Conservation (phyloP, 805 yeast species). For the Starmera pachycereana region DNA sequence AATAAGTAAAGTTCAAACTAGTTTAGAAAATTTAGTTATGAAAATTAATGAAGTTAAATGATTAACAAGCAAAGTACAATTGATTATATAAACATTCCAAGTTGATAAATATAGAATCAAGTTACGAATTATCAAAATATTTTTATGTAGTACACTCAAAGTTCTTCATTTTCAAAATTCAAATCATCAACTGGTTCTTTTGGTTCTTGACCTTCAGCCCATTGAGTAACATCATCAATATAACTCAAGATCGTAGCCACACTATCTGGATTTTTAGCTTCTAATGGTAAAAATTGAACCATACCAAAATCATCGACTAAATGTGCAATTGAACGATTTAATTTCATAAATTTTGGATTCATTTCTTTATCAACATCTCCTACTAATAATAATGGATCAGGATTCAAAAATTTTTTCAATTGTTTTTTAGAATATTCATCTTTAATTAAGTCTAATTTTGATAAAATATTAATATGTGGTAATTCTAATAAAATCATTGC, state of each 20-base stretch:
- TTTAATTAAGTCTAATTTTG: constrained; percentile 79
- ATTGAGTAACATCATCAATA: constrained; percentile 94
- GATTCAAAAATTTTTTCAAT: constrained; percentile 76
- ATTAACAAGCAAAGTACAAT: neutral
- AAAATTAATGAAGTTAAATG: constrained; percentile 10
- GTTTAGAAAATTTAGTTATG: constrained; percentile 13
- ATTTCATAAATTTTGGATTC: constrained; percentile 54
- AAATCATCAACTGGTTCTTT: constrained; percentile 83
- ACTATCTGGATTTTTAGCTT: constrained; percentile 64
- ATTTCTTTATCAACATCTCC: constrained; percentile 37
- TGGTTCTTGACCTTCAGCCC: constrained; percentile 96
- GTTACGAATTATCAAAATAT: no score
- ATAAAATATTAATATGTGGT: constrained; percentile 86
- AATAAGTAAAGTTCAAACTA: constrained; percentile 11
- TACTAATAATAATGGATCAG: constrained; percentile 73
- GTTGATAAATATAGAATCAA: no score
- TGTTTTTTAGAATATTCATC: constrained; percentile 68
- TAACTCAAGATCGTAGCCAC: constrained; percentile 79
- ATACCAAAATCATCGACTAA: constrained; percentile 96
- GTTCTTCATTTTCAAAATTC: constrained; percentile 46
- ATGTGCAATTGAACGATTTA: constrained; percentile 78
- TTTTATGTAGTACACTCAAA: neutral
- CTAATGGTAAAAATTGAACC: constrained; percentile 94
- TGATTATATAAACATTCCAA: no score
- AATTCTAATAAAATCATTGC: constrained; percentile 93